Percentiles rank a stretch among this genome's conserved stretches.
These are phyloP conservation scores for Chaetomium olivaceum DNA, from an alignment of 2,329 filamentous ascomycete genomes.

Conservation along the genomic window DNA sequence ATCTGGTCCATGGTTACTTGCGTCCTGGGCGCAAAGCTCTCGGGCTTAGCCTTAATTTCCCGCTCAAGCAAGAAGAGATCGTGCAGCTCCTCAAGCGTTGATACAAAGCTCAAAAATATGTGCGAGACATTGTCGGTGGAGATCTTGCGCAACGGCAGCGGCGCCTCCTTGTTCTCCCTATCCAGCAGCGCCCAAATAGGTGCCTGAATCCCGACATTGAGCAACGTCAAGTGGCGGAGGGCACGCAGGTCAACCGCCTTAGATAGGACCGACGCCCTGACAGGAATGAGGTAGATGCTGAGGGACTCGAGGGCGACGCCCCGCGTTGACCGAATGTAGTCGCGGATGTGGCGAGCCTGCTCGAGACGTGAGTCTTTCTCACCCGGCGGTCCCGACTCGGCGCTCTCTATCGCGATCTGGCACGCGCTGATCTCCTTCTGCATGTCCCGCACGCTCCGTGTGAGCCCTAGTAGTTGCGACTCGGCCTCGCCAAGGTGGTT, in stretches of 20 bases:
- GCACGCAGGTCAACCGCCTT: conserved; percentile 58
- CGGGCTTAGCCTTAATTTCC: conserved; percentile 51
- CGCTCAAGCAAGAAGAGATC: conserved; percentile 63
- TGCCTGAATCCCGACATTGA: conserved; percentile 64
- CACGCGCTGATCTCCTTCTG: conserved; percentile 40
- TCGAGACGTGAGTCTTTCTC: conserved; percentile 20
- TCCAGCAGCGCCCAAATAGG: conserved; percentile 60
- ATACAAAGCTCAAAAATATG: conserved; percentile 55
- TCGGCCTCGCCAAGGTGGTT: conserved; percentile 34
- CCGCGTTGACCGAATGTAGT: conserved; percentile 59
- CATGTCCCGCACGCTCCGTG: conserved; percentile 39
- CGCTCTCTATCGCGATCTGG: conserved; percentile 42
- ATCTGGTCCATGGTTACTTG: conserved; percentile 59
- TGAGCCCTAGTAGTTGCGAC: conserved; percentile 37
- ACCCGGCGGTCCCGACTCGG: conserved; percentile 31
- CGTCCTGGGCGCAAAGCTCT: conserved; percentile 54
- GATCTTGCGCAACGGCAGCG: conserved; percentile 57
- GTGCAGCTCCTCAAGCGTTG: conserved; percentile 54
- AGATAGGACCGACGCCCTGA: conserved; percentile 58
- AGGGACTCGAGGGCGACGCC: conserved; percentile 58
- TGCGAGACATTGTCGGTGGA: conserved; percentile 64
- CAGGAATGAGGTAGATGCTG: conserved; percentile 59
- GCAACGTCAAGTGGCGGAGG: conserved; percentile 58
- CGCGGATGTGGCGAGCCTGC: conserved; percentile 41
- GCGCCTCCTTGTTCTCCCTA: conserved; percentile 53